Evolutionary conservation across 2,329 filamentous ascomycete genomes (phyloP), one percentile per base, ranked within the genome.

Genomic region (Berkeleyomyces rouxiae): DNA sequence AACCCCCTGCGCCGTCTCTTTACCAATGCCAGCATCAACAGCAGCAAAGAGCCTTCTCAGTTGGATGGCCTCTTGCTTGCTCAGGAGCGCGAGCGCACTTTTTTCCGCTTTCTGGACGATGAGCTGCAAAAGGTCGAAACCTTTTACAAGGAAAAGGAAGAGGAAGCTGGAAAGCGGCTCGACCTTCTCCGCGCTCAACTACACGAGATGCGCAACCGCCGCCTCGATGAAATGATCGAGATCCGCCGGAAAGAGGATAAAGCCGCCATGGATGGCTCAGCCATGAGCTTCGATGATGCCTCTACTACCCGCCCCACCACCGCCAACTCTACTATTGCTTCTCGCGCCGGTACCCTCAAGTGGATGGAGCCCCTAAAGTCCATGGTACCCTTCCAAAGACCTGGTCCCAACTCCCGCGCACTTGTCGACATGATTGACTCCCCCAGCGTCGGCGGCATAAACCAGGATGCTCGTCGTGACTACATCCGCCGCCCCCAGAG

Each of bases 101-200:
- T 99, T 70, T 92, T 91, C 71, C 74, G 78, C 0, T 99, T 93
- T 69, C 76, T 99, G 61, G 89, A 96, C 68, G 76, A 76, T 7
- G 87, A 99, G 73, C 77, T 99, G 11, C 79, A 85, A n/a, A 99
- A 97, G 74, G 89, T 99, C 9, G 91, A 99, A 70, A 74, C 77
- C 0, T 99, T 99, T 70, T 97, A 97, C 76, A 84, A 82, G 68
- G 76, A 82, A 67, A 96, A 96, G 70, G 93, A 99, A 70, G 81
- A 88, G 37, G 89, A 96, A 70, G 89, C 92, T 0, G 86, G 83
- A 0, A 76, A 85, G 62, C 82, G 91, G 1, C 75, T 96, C 33
- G 75, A 77, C 0, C 72, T 86, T 3, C 77, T 99, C 57, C 82
- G 88, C 49, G 83, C 90, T 60, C 93, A 99, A 71, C 78, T 99